Conservation (phyloP, 208 protist species). For the Trypanosoma vivax region DNA sequence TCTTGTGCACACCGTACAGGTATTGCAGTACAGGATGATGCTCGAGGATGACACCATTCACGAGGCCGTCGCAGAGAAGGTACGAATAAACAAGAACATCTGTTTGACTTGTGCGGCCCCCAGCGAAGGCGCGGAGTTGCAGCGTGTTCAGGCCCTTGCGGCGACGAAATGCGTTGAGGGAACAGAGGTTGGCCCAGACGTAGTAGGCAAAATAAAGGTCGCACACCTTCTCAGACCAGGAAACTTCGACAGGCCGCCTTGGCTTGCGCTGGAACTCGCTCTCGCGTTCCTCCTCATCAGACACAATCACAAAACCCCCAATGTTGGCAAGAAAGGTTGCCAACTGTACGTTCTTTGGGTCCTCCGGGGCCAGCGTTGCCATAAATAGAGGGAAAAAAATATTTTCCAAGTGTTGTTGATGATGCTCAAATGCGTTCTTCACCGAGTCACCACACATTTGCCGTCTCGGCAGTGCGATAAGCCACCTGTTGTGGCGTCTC, state of each 20-base stretch:
- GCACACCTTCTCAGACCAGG: constrained; percentile 94
- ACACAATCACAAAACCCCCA: constrained; percentile 93
- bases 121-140: constrained; percentile 90
- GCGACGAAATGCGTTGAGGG: constrained; percentile 93
- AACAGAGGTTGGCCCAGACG: constrained; percentile 96
- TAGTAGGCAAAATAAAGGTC: constrained; percentile 91
- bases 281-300: constrained; percentile 91
- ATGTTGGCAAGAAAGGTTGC: constrained; percentile 90
- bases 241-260: constrained; percentile 89
- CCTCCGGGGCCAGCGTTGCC: constrained; percentile 91
- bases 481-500: constrained; percentile 92
- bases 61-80: constrained; percentile 86
- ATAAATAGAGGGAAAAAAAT: constrained; percentile 98
- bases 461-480: constrained; percentile 55
- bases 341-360: constrained; percentile 85
- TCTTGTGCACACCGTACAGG: constrained; percentile 95
- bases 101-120: constrained; percentile 40
- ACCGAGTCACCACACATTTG: constrained; percentile 17
- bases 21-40: constrained; percentile 95
- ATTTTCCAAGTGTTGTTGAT: constrained; percentile 94
- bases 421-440: constrained; percentile 68
- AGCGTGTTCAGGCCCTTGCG: constrained; percentile 88
- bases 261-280: constrained; percentile 62
- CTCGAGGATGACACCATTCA: constrained; percentile 91
- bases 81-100: constrained; percentile 78